Base-by-base conservation (phyloP, 306 rosid species). In the Vicia sativa region DNA sequence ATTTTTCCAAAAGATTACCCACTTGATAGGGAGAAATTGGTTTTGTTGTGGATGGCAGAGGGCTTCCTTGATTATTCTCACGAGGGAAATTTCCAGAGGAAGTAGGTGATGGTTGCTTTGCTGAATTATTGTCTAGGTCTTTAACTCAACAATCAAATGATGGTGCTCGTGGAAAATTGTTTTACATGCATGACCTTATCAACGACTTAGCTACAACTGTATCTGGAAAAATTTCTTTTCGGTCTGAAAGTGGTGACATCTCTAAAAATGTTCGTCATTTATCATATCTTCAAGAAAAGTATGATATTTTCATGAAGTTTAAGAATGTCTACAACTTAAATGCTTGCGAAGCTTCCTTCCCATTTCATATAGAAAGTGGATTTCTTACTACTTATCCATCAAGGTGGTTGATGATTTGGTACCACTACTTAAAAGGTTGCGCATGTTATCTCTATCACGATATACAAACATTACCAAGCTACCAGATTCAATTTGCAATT, bases 231-330 rank as follows among this genome's bases (percentile, higher is more conserved):
- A 45, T 19, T 45, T 45, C 9, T 45, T 45, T 5, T 9, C n/a
- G 52, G 21, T 18, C n/a, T 45, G 52, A 45, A 45, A 13, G 9
- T 14, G 52, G 57, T 10, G 4, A 8, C 1, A 48, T 16, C 55
- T 48, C 26, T 7, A 2, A 16, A 48, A 48, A 8, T 67, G 64
- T 56, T 26, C 71, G 65, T 6, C 81, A 82, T 58, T 35, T 73
- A 5, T 75, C 75, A 6, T 68, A 35, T 18, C 11, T 4, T 2
- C 12, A 9, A 29, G 16, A 65, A 15, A 0, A 0, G 1, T 68
- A 12, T 34, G 83, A 68, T 12, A 11, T 6, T 12, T 29, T 0
- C 35, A 44, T 25, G 0, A 73, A 44, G 12, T 63, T 6, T 6
- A n/a, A n/a, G n/a, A 19, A 5, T 14, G 1, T 23, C 14, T 0